Conservation (phyloP, 2,329 filamentous ascomycete genomes). For the Cladosporium cucumerinum region DNA sequence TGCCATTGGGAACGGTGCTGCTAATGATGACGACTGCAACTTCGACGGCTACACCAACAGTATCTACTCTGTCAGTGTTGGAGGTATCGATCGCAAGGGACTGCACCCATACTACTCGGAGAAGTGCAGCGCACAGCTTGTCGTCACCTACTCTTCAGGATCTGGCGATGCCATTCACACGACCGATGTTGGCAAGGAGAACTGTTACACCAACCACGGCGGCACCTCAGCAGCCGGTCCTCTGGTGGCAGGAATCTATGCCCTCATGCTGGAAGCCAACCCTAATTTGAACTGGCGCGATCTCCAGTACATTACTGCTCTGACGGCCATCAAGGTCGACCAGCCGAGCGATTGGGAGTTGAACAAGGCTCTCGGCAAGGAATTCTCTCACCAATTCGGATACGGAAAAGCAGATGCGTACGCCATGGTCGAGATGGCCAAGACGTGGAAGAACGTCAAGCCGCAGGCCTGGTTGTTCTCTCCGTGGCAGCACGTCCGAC, state of each 20-base stretch:
- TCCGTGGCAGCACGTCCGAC: constrained; percentile 87
- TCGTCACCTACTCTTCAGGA: constrained; percentile 95
- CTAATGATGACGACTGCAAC: constrained; percentile 90
- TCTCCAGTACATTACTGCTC: constrained; percentile 83
- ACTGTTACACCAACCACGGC: constrained; percentile 78
- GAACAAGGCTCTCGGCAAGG: constrained; percentile 72
- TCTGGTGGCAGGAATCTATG: constrained; percentile 86
- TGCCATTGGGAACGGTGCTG: constrained; percentile 89
- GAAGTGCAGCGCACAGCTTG: constrained; percentile 88
- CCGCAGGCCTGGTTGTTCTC: constrained; percentile 94
- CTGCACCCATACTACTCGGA: constrained; percentile 95
- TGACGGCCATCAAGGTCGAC: constrained; percentile 79
- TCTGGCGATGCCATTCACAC: constrained; percentile 88
- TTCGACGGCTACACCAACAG: constrained; percentile 99
- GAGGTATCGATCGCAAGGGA: constrained; percentile 82
- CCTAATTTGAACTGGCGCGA: constrained; percentile 92
- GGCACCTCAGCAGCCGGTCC: constrained; percentile 95
- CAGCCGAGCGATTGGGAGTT: constrained; percentile 73
- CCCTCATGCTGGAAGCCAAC: constrained; percentile 77
- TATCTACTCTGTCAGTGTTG: constrained; percentile 97
- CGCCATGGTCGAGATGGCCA: constrained; percentile 78
- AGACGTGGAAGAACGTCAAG: constrained; percentile 82
- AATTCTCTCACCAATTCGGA: constrained; percentile 91
- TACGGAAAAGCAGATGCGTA: constrained; percentile 94
- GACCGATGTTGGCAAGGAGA: constrained; percentile 80